phyloP scores from a whole-genome alignment of 2,329 filamentous ascomycete genomes.

The Colletotrichum sp. region DNA sequence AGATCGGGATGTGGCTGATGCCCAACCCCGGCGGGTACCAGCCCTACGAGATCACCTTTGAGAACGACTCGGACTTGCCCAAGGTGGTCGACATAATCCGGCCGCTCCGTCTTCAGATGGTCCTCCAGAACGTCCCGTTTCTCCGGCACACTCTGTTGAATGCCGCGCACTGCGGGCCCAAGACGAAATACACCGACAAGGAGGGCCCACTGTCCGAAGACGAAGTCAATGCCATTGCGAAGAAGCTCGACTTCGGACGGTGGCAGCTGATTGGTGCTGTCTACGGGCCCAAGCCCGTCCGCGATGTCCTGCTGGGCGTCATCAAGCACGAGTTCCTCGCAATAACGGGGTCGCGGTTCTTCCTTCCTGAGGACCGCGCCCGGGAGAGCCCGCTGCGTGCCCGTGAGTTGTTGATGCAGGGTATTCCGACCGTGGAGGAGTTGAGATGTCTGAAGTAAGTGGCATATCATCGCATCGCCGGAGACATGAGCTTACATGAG shows the following conservation, averaged over 20 bases:
- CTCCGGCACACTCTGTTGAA: conserved; percentile 47
- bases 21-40: conserved; percentile 55
- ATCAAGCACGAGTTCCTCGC: conserved; percentile 38
- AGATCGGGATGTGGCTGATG: conserved; percentile 59
- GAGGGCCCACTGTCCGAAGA: conserved; percentile 38
- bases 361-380: conserved; percentile 36
- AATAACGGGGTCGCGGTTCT: conserved; percentile 37
- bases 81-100: conserved; percentile 37
- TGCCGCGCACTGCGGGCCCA: conserved; percentile 40
- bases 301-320: conserved; percentile 33
- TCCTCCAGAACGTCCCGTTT: conserved; percentile 53
- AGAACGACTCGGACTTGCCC: conserved; percentile 26
- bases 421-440: conserved; percentile 43
- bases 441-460: conserved; percentile 34
- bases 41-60: conserved; percentile 21
- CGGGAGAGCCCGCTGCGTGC: conserved; percentile 30
- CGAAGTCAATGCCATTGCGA: conserved; percentile 43
- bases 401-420: conserved; percentile 32
- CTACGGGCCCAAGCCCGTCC: conserved; percentile 35
- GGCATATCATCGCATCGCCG: neutral
- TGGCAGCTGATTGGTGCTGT: conserved; percentile 54
- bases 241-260: conserved; percentile 43
- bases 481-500: neutral
- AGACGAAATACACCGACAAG: conserved; percentile 29
- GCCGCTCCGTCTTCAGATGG: conserved; percentile 40